A percentile compares a stretch with the other conserved stretches of the same genome.
Conservation (phyloP, 257 asterid genomes). For the Hygrophila difformis region DNA sequence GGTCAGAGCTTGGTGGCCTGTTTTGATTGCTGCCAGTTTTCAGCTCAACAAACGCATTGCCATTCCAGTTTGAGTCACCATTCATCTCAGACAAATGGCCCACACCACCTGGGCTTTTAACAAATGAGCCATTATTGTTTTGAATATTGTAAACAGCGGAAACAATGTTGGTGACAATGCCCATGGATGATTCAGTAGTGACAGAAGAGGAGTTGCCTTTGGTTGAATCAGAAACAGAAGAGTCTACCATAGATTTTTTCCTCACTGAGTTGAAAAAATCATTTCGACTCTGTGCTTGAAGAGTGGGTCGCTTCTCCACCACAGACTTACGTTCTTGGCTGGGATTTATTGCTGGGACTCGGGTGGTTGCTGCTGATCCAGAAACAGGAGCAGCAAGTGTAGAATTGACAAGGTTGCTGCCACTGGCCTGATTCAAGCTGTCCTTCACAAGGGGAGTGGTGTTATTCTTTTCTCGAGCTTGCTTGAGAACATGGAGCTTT, state of each 20-base stretch:
- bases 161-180: slow-evolving; percentile 5
- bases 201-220: slow-evolving; percentile 4
- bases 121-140: slow-evolving; percentile 20
- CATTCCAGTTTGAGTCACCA: slow-evolving; percentile 20
- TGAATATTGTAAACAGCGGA: slow-evolving; percentile 25
- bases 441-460: slow-evolving; percentile 32
- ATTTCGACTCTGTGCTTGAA: slow-evolving; percentile 76
- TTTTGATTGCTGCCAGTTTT: slow-evolving; percentile 27
- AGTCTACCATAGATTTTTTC: slow-evolving; percentile 46
- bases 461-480: slow-evolving; percentile 50
- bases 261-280: slow-evolving; percentile 76
- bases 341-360: slow-evolving; percentile 26
- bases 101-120: slow-evolving; percentile 3
- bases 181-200: slow-evolving; percentile 16
- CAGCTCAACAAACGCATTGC: slow-evolving; percentile 18
- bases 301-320: slow-evolving; percentile 55
- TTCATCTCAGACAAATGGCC: slow-evolving; percentile 17
- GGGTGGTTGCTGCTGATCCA: slow-evolving; percentile 26
- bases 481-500: slow-evolving; percentile 68
- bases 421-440: slow-evolving; percentile 32
- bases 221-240: slow-evolving; percentile 16
- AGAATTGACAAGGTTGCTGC: slow-evolving; percentile 26
- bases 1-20: slow-evolving; percentile 31
- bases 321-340: slow-evolving; percentile 36
- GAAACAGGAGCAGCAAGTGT: slow-evolving; percentile 27